Base-by-base conservation (phyloP, 2,329 filamentous ascomycete species). In the Decorospora gaudefroyi region DNA sequence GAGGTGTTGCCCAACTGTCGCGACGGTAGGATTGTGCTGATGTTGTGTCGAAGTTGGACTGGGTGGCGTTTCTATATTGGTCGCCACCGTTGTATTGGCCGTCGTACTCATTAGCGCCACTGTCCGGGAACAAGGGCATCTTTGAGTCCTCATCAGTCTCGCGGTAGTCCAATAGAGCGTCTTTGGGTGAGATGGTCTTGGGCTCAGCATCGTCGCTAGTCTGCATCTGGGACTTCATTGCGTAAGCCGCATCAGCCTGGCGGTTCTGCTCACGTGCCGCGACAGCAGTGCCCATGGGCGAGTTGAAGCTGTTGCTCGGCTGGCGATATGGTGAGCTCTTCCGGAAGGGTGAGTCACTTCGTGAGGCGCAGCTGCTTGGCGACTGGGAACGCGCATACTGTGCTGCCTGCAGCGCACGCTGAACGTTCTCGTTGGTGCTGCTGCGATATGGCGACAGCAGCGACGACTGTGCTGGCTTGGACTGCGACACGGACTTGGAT, bases 161-260 rank as follows among this genome's bases (percentile, higher is more conserved):
- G 49, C 86, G 82, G 65, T 91, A 96, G 48, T 96, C 91, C 35
- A 96, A 74, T 47, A 95, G 73, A 1, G 91, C 88, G 62, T 97
- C 92, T 72, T 95, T 95, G 16, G 92, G 93, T 1, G 92, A 97
- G 32, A 99, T 96, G 0, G 92, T 96, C 70, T 89, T 88, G 1
- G 83, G 78, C n/a, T 71, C 57, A 29, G 74, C 61, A 48, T 72
- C 68, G 16, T 78, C 67, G 38, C 51, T 59, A 34, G 69, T 64
- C 33, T 68, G 64, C 54, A 71, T 64, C 34, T 68, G 68, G 18
- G 70, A 56, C 51, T 72, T 71, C 49, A 71, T 68, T 8, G 70
- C 69, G 51, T 75, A 71, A 48, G 65, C 63, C 52, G 78, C 78
- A 46, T 85, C 83, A 28, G 81, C 80, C 58, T 82, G 78, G 4